Base-by-base conservation (phyloP, 2,329 filamentous ascomycete species). In the Claviceps sp. region DNA sequence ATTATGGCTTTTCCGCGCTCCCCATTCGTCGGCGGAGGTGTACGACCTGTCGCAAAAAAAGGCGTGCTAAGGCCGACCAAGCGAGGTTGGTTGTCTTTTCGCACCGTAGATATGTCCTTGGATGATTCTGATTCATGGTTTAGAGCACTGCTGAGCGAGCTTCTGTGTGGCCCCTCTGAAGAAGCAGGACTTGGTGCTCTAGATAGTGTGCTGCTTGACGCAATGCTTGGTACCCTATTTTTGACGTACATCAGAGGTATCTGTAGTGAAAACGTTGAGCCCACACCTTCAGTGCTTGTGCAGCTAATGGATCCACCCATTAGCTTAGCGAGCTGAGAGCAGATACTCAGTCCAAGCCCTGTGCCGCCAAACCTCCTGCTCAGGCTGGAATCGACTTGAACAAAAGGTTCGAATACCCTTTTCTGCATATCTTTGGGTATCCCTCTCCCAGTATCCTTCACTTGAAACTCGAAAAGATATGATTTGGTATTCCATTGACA, bases 351-450 rank as follows among this genome's bases (percentile, higher is more conserved):
- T 1, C 90, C 90, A 1, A 95, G 72, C 4, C 90, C 90, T 1
- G 90, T 95, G 16, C 90, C 90, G 18, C 88, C 88, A 62, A 84
- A 94, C 62, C 93, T 93, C 66, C 88, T 94, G 70, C 86, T 94
- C 16, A 96, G 70, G 1, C 88, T 86, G 1, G 93, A 71, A 62
- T 95, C 89, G n/a, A 86, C 90, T 66, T 96, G 90, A 0, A 95
- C 86, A 62, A 96, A 96, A 0, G 90, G 90, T 65, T 95, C 90
- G 63, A 96, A 96, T 9, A 96, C 88, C 58, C 84, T 84, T 52
- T 86, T 74, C 59, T 89, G 88, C 65, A 94, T 79, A 56, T 84
- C 72, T 6, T 82, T 78, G 0, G 88, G 81, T 52, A 95, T 95
- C 30, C 90, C 90, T 0, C 88, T 89, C 0, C 90, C 90, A 0